Conservation (phyloP, 169 alveolate genomes). For the Amoebophrya sp. region DNA sequence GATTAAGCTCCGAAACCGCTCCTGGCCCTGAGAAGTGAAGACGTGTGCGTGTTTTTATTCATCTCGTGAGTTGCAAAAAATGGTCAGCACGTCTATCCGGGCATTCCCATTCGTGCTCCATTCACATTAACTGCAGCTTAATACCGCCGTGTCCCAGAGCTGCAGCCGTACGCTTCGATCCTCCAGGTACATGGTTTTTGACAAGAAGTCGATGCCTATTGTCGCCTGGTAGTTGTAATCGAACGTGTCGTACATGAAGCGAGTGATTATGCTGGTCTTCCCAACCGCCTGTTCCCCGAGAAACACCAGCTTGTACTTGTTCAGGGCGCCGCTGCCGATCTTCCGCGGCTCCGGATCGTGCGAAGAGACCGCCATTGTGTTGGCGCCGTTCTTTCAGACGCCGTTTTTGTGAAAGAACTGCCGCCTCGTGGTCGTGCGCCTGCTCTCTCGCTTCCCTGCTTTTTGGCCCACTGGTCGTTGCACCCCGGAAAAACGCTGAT, state of each 20-base stretch:
- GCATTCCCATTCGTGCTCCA: too few species aligned
- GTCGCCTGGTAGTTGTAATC: slow-evolving; percentile 85
- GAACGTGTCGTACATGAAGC: slow-evolving; percentile 91
- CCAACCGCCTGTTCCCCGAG: slow-evolving; percentile 91
- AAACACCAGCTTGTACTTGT: slow-evolving; percentile 76
- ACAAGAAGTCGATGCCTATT: slow-evolving; percentile 89
- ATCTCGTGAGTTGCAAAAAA: neutral
- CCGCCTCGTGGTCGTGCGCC: too few species aligned
- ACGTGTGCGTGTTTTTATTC: slow-evolving; percentile 42
- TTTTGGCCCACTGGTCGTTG: too few species aligned
- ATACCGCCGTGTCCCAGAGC: slow-evolving; percentile 85
- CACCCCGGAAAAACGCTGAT: too few species aligned
- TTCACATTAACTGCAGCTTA: too few species aligned
- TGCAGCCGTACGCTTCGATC: slow-evolving; percentile 85
- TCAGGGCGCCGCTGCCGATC: slow-evolving; percentile 14
- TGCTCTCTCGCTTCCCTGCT: too few species aligned
- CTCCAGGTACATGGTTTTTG: slow-evolving; percentile 80
- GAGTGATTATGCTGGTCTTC: slow-evolving; percentile 88
- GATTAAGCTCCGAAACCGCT: slow-evolving; percentile 83
- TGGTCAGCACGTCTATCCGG: too few species aligned
- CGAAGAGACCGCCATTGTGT: neutral
- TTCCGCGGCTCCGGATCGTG: neutral
- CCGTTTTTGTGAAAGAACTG: too few species aligned
- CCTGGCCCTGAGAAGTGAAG: slow-evolving; percentile 90
- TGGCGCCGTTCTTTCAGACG: too few species aligned